These are phyloP conservation scores for Lithospermum erythrorhizon DNA, from an alignment of 257 asterid genomes.

Conservation along the genomic window DNA sequence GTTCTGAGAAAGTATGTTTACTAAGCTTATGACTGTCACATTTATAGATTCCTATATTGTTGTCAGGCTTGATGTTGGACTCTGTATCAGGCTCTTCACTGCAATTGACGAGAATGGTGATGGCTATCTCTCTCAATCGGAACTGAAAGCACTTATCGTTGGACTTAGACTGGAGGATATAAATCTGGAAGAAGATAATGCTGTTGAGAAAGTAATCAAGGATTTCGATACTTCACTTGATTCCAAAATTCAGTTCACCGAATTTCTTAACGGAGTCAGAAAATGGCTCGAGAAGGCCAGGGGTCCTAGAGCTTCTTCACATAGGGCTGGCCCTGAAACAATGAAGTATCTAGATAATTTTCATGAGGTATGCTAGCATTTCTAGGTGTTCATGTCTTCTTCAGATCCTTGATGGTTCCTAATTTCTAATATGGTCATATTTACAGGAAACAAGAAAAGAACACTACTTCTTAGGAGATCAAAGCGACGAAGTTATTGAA, in stretches of 20 bases:
- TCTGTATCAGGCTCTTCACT: slow-evolving; percentile 43
- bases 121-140: slow-evolving; percentile 42
- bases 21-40: slow-evolving; percentile 1
- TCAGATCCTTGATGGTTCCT: background rate
- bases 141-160: slow-evolving; percentile 53
- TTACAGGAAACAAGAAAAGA: slow-evolving; percentile 72
- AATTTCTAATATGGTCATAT: slow-evolving; percentile 6
- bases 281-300: slow-evolving; percentile 71
- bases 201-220: slow-evolving; percentile 45
- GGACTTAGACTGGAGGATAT: slow-evolving; percentile 63
- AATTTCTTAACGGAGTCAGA: slow-evolving; percentile 47
- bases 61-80: slow-evolving; percentile 8
- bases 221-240: slow-evolving; percentile 63
- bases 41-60: background rate
- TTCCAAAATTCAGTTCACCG: slow-evolving; percentile 27
- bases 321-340: slow-evolving; percentile 32
- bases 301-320: slow-evolving; percentile 22
- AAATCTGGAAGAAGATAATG: slow-evolving; percentile 49
- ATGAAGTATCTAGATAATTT: slow-evolving; percentile 42
- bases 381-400: background rate
- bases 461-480: slow-evolving; percentile 50
- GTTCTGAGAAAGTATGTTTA: slow-evolving; percentile 44
- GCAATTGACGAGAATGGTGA: slow-evolving; percentile 56
- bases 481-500: slow-evolving; percentile 52
- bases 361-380: slow-evolving; percentile 41